Evolutionary conservation across 495 filamentous ascomycete genomes (phyloP).

Genomic region (Beverwykella pulmonaria): DNA sequence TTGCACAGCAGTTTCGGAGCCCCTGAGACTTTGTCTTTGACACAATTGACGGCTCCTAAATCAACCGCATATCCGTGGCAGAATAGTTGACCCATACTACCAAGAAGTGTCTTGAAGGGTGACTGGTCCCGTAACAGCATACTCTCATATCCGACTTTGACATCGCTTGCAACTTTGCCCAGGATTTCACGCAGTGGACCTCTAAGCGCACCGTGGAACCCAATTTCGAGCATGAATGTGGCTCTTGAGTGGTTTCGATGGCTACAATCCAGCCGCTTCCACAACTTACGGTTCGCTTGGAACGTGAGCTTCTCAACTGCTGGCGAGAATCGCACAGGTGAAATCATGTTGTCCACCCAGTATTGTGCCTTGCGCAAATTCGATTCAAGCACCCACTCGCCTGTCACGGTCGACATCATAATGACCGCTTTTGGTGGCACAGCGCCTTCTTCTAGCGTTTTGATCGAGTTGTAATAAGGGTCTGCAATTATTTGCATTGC

Average conservation of each 20-base stretch:
- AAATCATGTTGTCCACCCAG: constrained; percentile 53
- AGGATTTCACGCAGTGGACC: constrained; percentile 7
- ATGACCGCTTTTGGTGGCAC: background rate
- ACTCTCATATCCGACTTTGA: constrained; percentile 17
- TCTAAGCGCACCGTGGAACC: background rate
- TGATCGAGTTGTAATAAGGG: constrained; percentile 48
- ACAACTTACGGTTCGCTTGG: background rate
- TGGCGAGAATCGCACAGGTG: constrained; percentile 51
- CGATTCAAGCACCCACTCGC: constrained; percentile 17
- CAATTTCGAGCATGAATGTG: constrained; percentile 3
- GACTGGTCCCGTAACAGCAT: background rate
- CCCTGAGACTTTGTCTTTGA: background rate
- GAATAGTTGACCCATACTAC: background rate
- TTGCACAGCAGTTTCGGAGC: constrained; percentile 3
- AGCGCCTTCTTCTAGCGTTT: constrained; percentile 28
- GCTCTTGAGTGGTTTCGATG: background rate
- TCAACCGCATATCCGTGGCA: constrained; percentile 13
- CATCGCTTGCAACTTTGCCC: background rate
- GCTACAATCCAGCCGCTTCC: constrained; percentile 2
- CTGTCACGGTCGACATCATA: constrained; percentile 46
- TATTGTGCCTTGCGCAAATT: constrained; percentile 34
- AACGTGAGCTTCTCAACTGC: background rate
- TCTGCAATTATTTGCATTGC: constrained; percentile 54
- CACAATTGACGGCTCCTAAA: background rate
- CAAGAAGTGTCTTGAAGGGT: background rate